Evolutionary conservation across 2,329 filamentous ascomycete species (phyloP).

Genomic region (Sporothrix mexicana): DNA sequence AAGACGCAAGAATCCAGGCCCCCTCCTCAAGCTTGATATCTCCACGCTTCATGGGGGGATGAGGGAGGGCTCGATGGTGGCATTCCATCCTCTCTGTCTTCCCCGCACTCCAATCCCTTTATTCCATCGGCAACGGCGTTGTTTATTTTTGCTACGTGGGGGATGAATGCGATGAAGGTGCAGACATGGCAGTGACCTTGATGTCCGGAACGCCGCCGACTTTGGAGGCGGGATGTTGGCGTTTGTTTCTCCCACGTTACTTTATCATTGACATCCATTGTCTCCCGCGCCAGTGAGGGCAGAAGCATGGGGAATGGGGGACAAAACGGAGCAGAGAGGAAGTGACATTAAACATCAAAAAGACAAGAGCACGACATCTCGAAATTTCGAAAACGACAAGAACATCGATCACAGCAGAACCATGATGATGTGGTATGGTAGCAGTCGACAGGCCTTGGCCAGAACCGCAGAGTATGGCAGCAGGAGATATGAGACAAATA

Average conservation of each 20-base stretch:
- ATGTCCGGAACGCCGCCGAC: neutral
- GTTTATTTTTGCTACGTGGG: conserved; percentile 2
- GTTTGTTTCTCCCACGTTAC: neutral
- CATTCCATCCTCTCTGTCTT: neutral
- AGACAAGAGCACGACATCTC: neutral
- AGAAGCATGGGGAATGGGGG: neutral
- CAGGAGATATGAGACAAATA: neutral
- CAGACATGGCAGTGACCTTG: neutral
- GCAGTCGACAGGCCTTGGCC: neutral
- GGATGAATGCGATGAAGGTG: neutral
- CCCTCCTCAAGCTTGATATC: neutral
- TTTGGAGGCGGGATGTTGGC: neutral
- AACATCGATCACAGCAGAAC: neutral
- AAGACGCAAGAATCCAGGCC: neutral
- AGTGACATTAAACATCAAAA: too few species aligned
- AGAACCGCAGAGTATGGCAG: neutral
- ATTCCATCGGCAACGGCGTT: conserved; percentile 26
- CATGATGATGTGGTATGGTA: neutral
- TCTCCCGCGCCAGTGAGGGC: neutral
- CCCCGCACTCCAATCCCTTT: neutral
- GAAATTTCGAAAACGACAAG: neutral
- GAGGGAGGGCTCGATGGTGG: neutral
- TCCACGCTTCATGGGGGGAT: neutral
- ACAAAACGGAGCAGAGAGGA: neutral
- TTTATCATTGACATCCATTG: neutral